These are phyloP conservation scores for Fusarium euwallaceae DNA, from an alignment of 2,329 filamentous ascomycete species.

Conservation along the genomic window DNA sequence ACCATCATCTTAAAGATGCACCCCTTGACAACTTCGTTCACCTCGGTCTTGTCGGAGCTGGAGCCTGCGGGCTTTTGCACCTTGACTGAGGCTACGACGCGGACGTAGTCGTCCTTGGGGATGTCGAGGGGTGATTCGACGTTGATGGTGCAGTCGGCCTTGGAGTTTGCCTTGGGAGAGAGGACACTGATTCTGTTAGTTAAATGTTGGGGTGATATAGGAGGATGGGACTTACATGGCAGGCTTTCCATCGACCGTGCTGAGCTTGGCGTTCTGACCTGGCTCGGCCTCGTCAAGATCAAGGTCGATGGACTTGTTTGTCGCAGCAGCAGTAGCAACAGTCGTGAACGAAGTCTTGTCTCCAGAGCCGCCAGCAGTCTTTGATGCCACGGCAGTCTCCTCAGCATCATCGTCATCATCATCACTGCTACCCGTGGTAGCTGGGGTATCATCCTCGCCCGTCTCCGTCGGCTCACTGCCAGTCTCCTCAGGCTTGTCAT, in stretches of 20 bases:
- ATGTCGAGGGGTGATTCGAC: slow-evolving; percentile 1
- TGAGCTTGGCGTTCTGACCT: slow-evolving; percentile 8
- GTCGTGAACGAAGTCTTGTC: neutral
- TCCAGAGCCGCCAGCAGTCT: neutral
- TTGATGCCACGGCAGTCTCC: neutral
- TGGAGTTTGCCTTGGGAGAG: slow-evolving; percentile 7
- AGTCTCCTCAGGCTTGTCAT: neutral
- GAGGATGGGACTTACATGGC: slow-evolving; percentile 15
- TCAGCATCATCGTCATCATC: neutral
- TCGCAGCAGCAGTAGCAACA: neutral
- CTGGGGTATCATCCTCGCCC: neutral
- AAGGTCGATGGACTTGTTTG: neutral
- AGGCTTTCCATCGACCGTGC: slow-evolving; percentile 6
- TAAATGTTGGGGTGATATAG: neutral
- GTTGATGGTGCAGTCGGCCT: slow-evolving; percentile 16
- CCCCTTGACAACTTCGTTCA: neutral
- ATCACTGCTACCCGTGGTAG: neutral
- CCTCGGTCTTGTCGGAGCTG: neutral
- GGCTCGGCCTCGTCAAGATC: slow-evolving; percentile 11
- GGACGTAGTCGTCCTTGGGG: neutral
- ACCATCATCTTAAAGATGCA: slow-evolving; percentile 17
- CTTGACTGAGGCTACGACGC: slow-evolving; percentile 11
- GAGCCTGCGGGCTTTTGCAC: slow-evolving; percentile 1
- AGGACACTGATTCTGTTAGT: slow-evolving; percentile 10
- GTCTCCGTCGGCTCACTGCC: neutral